Evolutionary conservation across 2,329 filamentous ascomycete genomes (phyloP).

Genomic region (Annulohypoxylon truncatum): DNA sequence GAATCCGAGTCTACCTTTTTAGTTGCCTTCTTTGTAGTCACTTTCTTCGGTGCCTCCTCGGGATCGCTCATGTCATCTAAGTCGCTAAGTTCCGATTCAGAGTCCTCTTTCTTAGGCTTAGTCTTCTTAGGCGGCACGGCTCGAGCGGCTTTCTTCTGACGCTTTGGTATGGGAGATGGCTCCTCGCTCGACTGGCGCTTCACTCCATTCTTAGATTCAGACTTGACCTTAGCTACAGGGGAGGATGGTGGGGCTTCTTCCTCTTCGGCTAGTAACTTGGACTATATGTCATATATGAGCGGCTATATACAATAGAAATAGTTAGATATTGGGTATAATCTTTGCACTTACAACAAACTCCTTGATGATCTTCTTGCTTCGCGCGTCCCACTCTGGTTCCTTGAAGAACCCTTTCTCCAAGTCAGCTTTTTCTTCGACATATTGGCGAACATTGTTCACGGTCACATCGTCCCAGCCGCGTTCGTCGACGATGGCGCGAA

Average conservation of each 20-base stretch:
- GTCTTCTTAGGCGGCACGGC: slow-evolving; percentile 46
- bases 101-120: slow-evolving; percentile 48
- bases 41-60: slow-evolving; percentile 40
- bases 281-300: slow-evolving; percentile 35
- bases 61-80: slow-evolving; percentile 39
- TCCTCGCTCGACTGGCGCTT: slow-evolving; percentile 52
- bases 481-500: slow-evolving; percentile 58
- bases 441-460: slow-evolving; percentile 68
- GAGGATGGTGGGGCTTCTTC: slow-evolving; percentile 32
- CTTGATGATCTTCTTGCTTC: slow-evolving; percentile 69
- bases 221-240: slow-evolving; percentile 32
- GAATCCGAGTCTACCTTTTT: slow-evolving; percentile 43
- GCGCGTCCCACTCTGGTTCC: slow-evolving; percentile 64
- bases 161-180: slow-evolving; percentile 53
- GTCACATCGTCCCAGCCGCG: slow-evolving; percentile 60
- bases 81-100: slow-evolving; percentile 49
- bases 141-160: slow-evolving; percentile 51
- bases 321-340: not conserved
- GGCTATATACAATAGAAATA: not conserved
- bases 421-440: slow-evolving; percentile 60
- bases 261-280: slow-evolving; percentile 37
- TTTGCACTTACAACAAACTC: slow-evolving; percentile 61
- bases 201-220: slow-evolving; percentile 45
- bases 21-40: slow-evolving; percentile 27
- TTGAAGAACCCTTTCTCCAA: slow-evolving; percentile 65